phyloP scores from a whole-genome alignment of 1,284 basidiomycete species.

The Fomitopsis pinicola region DNA sequence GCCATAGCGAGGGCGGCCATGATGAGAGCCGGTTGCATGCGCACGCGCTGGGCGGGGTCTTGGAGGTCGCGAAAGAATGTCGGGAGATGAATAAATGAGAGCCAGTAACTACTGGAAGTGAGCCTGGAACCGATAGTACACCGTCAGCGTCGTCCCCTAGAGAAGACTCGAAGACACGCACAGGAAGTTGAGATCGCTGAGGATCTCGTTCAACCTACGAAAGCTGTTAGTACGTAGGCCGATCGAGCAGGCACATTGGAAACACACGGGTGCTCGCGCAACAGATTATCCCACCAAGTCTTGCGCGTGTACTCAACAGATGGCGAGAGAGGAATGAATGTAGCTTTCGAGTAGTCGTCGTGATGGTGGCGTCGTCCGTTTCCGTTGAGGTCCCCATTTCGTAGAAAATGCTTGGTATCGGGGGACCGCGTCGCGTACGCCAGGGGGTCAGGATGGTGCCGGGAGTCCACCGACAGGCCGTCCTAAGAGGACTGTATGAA shows the following conservation, averaged over 20 bases:
- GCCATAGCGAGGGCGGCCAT: constrained; percentile 66
- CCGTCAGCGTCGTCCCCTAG: background rate
- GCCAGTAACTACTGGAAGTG: constrained; percentile 48
- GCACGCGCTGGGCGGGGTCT: constrained; percentile 42
- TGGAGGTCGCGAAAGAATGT: constrained; percentile 51
- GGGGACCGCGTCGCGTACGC: constrained; percentile 14
- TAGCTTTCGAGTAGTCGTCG: constrained; percentile 11
- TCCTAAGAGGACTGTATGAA: constrained; percentile 31
- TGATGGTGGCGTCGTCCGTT: constrained; percentile 9
- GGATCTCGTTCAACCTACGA: constrained; percentile 46
- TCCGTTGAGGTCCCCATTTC: constrained; percentile 17
- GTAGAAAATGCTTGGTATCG: constrained; percentile 15
- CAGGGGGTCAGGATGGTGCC: constrained; percentile 21
- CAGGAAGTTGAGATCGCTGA: constrained; percentile 51
- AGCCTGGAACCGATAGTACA: constrained; percentile 23
- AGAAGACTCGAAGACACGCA: constrained; percentile 29
- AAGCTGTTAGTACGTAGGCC: constrained; percentile 8
- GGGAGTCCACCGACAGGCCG: constrained; percentile 22
- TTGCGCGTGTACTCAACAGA: constrained; percentile 42
- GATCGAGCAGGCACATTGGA: background rate
- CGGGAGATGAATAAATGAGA: constrained; percentile 60
- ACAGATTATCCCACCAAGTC: constrained; percentile 62
- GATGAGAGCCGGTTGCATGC: constrained; percentile 67
- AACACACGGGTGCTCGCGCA: constrained; percentile 44
- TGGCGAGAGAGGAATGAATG: constrained; percentile 28